Evolutionary conservation across 148 eudicot species (phyloP), one percentile per base, ranked within the genome.

Genomic region (Arbutus unedo): DNA sequence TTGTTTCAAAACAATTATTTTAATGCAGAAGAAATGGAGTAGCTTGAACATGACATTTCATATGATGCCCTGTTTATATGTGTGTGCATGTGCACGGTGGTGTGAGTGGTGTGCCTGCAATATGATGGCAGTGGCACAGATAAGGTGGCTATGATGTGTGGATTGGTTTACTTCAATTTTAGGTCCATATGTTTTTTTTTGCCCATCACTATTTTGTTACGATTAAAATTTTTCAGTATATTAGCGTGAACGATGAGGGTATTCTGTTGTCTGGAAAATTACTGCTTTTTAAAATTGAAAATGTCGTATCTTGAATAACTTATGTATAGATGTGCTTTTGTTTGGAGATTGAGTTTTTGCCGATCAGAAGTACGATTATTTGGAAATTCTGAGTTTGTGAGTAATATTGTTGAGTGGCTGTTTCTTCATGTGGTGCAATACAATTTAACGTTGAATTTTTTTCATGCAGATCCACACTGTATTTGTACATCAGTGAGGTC

Each of bases 401-500:
- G 70, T 57, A 6, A 38, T 53, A 77, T 49, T 64, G 43, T 64
- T 49, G 14, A 19, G 10, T 67, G 49, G 15, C 57, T 49, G 31
- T 80, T 62, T 80, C 13, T 50, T 48, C 47, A 66, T 16, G 50
- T 67, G 38, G 48, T 49, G 80, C 53, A 51, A 3, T 74, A 54
- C 47, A 80, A 53, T 80, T 83, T 57, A 44, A 45, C 23, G 55
- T 83, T 68, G 18, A 77, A 53, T 62, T 84, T 77, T 73, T 51
- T 82, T 64, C 74, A 66, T 96, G 95, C 98, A 96, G 99, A 85
- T 92, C 88, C 81, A 87, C 88, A 72, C 83, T 93, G 67, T 88
- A 89, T 72, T 83, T 94, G 75, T 94, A 93, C 88, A 85, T 89
- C 77, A 92, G 98, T 83, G 99, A 96, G 83, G 93, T 94, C 83